Conservation (phyloP, 192 early-diverging fungal species). For the Pilaira anomala region DNA sequence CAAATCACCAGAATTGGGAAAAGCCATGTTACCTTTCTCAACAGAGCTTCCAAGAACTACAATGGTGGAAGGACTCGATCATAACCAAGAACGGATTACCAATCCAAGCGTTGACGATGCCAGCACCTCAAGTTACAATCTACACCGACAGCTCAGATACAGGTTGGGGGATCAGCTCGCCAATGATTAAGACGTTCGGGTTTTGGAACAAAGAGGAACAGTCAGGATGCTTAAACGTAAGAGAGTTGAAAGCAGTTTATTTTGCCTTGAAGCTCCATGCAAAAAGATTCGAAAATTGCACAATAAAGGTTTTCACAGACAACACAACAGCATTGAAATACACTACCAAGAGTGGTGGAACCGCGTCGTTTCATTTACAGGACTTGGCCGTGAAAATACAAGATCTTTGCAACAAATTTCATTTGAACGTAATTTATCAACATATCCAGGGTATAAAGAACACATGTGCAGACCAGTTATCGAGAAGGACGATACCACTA, state of each 20-base stretch:
- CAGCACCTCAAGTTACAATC: background rate
- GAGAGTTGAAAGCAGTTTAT: constrained; percentile 7
- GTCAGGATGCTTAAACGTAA: constrained; percentile 5
- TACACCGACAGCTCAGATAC: constrained; percentile 12
- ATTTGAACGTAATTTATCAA: background rate
- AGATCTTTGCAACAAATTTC: constrained; percentile 2
- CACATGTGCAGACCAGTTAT: background rate
- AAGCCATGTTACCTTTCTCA: no score
- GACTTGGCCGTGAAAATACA: constrained; percentile 22
- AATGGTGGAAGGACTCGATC: background rate
- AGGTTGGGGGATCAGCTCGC: constrained; percentile 17
- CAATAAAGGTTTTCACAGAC: constrained; percentile 10
- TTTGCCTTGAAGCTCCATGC: constrained; percentile 15
- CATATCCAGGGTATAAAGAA: constrained; percentile 20
- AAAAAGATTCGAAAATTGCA: background rate
- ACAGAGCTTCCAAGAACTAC: background rate
- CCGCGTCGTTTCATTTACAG: constrained; percentile 15
- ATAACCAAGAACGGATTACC: background rate
- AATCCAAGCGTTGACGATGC: background rate
- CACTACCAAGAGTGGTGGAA: constrained; percentile 14
- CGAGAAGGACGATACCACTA: background rate
- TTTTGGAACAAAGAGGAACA: constrained; percentile 11
- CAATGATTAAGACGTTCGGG: background rate
- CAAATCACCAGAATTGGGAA: background rate
- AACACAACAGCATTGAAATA: constrained; percentile 29